Conservation (phyloP, 306 rosid genomes). For the Mimosa bimucronata region DNA sequence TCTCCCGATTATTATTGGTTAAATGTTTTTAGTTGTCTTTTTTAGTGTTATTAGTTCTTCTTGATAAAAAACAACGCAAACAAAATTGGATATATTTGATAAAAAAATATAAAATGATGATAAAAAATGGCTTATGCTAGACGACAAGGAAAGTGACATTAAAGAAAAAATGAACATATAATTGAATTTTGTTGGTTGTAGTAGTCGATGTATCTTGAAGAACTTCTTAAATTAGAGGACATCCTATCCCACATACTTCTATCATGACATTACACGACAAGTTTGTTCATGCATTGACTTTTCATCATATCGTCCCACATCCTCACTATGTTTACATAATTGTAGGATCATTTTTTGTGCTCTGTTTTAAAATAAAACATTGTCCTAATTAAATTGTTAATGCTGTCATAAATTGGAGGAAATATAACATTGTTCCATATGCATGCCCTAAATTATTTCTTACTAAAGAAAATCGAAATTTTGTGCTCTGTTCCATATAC, state of each 20-base stretch:
- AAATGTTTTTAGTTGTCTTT: too few relatives aligned
- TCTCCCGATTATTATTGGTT: too few relatives aligned
- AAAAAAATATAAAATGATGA: neutral
- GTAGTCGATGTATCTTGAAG: conserved; percentile 33
- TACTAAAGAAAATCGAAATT: too few relatives aligned
- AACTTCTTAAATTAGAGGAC: neutral
- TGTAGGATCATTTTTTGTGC: too few relatives aligned
- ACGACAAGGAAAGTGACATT: neutral
- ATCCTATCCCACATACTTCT: neutral
- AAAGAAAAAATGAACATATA: neutral
- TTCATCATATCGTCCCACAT: neutral
- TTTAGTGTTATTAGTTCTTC: too few relatives aligned
- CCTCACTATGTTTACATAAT: neutral
- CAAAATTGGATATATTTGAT: neutral
- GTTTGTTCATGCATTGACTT: neutral
- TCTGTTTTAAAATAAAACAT: too few relatives aligned
- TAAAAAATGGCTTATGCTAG: neutral
- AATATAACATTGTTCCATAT: too few relatives aligned
- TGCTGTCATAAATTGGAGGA: too few relatives aligned
- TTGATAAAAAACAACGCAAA: neutral
- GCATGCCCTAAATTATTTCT: neutral
- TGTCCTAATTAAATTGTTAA: too few relatives aligned
- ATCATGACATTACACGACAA: neutral
- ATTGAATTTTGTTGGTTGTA: conserved; percentile 36
- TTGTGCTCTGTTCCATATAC: too few relatives aligned